Evolutionary conservation across 306 rosid genomes (phyloP).

Genomic region (Rubus parviflorus): DNA sequence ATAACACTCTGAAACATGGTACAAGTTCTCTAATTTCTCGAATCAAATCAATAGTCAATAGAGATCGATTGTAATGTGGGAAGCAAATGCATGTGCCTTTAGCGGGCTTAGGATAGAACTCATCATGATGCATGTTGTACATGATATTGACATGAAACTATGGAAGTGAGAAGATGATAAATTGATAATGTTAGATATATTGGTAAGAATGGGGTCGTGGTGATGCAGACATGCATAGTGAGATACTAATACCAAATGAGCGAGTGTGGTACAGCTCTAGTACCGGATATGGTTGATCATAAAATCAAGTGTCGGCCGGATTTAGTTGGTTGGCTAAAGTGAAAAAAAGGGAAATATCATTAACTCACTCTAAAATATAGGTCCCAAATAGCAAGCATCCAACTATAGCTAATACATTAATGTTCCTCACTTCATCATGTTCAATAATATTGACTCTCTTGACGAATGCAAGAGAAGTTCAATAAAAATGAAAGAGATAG

Average conservation of each 20-base stretch:
- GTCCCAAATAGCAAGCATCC: no score
- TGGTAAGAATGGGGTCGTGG: background rate
- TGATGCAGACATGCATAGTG: background rate
- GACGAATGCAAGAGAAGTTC: background rate
- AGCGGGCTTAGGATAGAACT: background rate
- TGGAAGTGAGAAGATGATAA: background rate
- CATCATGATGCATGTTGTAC: background rate
- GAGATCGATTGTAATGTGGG: background rate
- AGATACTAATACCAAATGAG: background rate
- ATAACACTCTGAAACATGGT: background rate
- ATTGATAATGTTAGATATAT: background rate
- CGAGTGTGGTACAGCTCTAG: constrained; percentile 5
- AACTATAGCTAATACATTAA: no score
- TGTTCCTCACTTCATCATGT: no score
- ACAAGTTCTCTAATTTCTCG: background rate
- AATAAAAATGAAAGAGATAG: background rate
- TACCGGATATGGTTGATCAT: background rate
- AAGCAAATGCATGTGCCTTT: background rate
- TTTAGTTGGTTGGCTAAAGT: background rate
- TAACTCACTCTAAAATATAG: no score
- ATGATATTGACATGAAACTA: background rate
- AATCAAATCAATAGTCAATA: background rate
- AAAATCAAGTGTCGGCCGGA: background rate
- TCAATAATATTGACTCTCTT: no score
- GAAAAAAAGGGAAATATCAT: background rate